A percentile compares a stretch with the other conserved stretches of the same genome.
Conservation (phyloP, 805 yeast species). For the Diddensiella caesifluorescens region DNA sequence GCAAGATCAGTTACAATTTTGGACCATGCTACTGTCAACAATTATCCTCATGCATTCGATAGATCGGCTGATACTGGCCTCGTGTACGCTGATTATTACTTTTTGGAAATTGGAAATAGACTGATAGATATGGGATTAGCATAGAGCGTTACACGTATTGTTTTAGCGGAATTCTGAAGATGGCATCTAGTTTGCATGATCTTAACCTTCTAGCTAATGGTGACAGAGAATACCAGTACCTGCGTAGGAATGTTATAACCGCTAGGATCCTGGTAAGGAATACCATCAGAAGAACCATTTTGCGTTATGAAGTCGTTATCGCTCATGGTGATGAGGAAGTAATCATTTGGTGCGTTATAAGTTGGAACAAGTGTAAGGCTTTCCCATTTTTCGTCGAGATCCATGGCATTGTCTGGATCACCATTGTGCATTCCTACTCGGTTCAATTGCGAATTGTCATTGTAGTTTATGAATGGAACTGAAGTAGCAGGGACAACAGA, state of each 20-base stretch:
- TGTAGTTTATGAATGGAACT: constrained; percentile 14
- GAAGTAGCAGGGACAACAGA: constrained; percentile 11
- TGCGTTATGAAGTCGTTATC: constrained; percentile 21
- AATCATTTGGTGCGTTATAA: constrained; percentile 12
- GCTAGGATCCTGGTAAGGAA: constrained; percentile 11
- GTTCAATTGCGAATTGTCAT: constrained; percentile 10
- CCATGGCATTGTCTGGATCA: constrained; percentile 12
- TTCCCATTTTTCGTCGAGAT: constrained; percentile 20
- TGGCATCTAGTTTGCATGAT: too few relatives aligned
- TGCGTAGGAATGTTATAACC: constrained; percentile 17
- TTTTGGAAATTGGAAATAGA: constrained; percentile 29
- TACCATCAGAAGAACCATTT: constrained; percentile 14
- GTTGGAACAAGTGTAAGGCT: constrained; percentile 16
- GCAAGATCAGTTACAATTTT: constrained; percentile 25
- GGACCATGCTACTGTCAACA: constrained; percentile 27
- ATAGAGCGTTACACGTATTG: too few relatives aligned
- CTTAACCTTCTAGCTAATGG: too few relatives aligned
- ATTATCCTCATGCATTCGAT: constrained; percentile 24
- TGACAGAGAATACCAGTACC: constrained; percentile 19
- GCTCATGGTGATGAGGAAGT: constrained; percentile 16
- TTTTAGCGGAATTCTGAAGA: too few relatives aligned
- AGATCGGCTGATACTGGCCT: constrained; percentile 27
- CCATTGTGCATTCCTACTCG: constrained; percentile 17
- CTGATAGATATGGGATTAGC: constrained; percentile 27
- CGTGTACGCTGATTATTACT: constrained; percentile 34